phyloP scores from a whole-genome alignment of 2,329 filamentous ascomycete species.

The Sclerotinia trifoliorum region DNA sequence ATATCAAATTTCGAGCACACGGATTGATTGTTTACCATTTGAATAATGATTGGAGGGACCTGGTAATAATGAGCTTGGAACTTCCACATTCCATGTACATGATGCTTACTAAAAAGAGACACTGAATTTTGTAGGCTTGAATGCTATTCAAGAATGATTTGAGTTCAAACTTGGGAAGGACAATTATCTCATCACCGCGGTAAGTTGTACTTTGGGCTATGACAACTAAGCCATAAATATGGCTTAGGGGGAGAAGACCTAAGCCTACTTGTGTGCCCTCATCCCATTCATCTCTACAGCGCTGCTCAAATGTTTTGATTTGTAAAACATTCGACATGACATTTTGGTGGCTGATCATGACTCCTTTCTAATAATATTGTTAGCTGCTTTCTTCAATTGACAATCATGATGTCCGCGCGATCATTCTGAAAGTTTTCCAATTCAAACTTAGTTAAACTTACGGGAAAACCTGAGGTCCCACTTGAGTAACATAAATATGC shows the following conservation, averaged over 20 bases:
- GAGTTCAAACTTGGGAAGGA: conserved; percentile 76
- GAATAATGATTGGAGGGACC: conserved; percentile 80
- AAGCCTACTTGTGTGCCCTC: conserved; percentile 43
- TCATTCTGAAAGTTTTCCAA: neutral
- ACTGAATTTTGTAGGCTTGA: conserved; percentile 65
- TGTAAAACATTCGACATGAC: conserved; percentile 69
- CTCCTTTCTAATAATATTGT: conserved; percentile 61
- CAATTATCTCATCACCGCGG: conserved; percentile 69
- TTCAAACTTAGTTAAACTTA: conserved; percentile 42
- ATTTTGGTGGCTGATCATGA: conserved; percentile 82
- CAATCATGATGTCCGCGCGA: neutral
- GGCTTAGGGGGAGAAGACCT: conserved; percentile 82
- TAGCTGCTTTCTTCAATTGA: conserved; percentile 37
- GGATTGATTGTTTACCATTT: conserved; percentile 64
- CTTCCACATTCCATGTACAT: neutral
- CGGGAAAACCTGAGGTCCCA: conserved; percentile 56
- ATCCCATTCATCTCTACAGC: conserved; percentile 48
- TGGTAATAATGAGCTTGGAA: conserved; percentile 34
- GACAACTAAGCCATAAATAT: conserved; percentile 77
- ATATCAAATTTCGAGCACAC: conserved; percentile 67
- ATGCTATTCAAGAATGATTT: conserved; percentile 62
- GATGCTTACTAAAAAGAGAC: conserved; percentile 61
- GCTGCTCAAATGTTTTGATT: conserved; percentile 46
- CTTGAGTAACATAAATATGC: conserved; percentile 75
- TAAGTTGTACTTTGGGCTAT: conserved; percentile 65